Evolutionary conservation across 2,329 filamentous ascomycete genomes (phyloP).

Genomic region (Cercospora sp.): DNA sequence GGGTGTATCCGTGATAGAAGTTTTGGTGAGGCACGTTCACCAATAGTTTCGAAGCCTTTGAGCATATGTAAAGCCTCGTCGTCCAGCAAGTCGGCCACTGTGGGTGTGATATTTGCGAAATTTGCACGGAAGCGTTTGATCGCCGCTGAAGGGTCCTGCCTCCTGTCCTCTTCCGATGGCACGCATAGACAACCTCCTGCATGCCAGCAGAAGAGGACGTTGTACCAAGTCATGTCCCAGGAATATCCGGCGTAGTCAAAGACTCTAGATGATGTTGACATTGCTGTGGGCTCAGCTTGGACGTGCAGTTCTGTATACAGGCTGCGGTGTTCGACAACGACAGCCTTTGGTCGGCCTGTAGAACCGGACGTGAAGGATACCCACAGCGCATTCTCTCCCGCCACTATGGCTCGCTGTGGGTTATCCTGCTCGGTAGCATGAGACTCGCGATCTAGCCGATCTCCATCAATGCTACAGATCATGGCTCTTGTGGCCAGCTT

Average conservation of each 20-base stretch:
- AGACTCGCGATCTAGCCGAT: not conserved
- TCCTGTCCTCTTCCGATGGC: constrained; percentile 1
- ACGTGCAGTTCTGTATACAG: constrained; percentile 2
- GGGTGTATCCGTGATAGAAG: constrained; percentile 10
- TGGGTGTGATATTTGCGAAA: constrained; percentile 16
- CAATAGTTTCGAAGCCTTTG: constrained; percentile 7
- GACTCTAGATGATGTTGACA: constrained; percentile 1
- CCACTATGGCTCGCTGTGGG: not conserved
- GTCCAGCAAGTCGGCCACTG: constrained; percentile 13
- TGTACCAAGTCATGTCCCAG: constrained; percentile 19
- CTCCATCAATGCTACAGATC: not conserved
- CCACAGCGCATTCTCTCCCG: constrained; percentile 4
- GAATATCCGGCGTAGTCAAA: constrained; percentile 4
- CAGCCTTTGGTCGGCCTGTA: constrained; percentile 23
- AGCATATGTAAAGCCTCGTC: constrained; percentile 9
- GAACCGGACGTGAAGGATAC: constrained; percentile 54
- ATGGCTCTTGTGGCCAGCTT: constrained; percentile 1
- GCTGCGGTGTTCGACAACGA: constrained; percentile 23
- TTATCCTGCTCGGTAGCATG: not conserved
- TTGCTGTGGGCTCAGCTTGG: not conserved
- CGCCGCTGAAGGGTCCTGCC: constrained; percentile 1
- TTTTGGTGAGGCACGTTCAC: constrained; percentile 2
- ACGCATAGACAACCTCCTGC: constrained; percentile 7
- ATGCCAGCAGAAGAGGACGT: constrained; percentile 17
- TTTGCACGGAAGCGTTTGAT: constrained; percentile 6